Conservation (phyloP, 1,284 basidiomycete species). For the Tylopilus orsonianus region DNA sequence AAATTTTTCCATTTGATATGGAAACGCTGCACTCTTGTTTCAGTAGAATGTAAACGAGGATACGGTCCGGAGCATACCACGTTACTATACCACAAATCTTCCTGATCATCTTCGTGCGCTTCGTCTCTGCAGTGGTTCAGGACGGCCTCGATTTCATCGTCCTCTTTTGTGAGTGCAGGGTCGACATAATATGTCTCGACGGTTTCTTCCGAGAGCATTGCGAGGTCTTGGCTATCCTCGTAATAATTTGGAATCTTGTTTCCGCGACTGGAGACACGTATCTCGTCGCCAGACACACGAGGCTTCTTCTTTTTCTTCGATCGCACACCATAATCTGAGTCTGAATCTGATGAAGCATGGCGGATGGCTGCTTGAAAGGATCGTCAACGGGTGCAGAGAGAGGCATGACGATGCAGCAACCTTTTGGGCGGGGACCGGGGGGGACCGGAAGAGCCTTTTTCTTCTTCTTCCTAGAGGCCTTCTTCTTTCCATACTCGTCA, state of each 20-base stretch:
- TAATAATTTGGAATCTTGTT: slow-evolving; percentile 83
- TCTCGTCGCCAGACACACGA: slow-evolving; percentile 58
- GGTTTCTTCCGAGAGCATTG: slow-evolving; percentile 68
- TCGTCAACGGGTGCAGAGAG: slow-evolving; percentile 33
- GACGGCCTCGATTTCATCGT: slow-evolving; percentile 90
- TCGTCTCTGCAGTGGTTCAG: slow-evolving; percentile 83
- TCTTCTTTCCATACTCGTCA: slow-evolving; percentile 73
- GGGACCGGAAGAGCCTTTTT: slow-evolving; percentile 42
- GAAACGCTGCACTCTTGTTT: slow-evolving; percentile 63
- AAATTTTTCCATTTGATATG: slow-evolving; percentile 97
- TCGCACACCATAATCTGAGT: slow-evolving; percentile 85
- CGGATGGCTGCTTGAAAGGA: slow-evolving; percentile 44
- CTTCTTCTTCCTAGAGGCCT: slow-evolving; percentile 66
- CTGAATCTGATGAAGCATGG: slow-evolving; percentile 64
- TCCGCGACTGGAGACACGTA: slow-evolving; percentile 80
- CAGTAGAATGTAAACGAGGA: neutral
- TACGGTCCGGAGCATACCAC: slow-evolving; percentile 48
- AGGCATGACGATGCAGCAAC: slow-evolving; percentile 37
- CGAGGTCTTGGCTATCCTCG: slow-evolving; percentile 81
- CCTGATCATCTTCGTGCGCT: slow-evolving; percentile 68
- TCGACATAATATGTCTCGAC: slow-evolving; percentile 54
- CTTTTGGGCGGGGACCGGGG: slow-evolving; percentile 54
- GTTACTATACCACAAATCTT: slow-evolving; percentile 83
- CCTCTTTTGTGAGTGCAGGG: slow-evolving; percentile 58
- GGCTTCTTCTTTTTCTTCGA: slow-evolving; percentile 84